Evolutionary conservation across 1,284 basidiomycete genomes (phyloP).

Genomic region (Schizophyllum amplum): DNA sequence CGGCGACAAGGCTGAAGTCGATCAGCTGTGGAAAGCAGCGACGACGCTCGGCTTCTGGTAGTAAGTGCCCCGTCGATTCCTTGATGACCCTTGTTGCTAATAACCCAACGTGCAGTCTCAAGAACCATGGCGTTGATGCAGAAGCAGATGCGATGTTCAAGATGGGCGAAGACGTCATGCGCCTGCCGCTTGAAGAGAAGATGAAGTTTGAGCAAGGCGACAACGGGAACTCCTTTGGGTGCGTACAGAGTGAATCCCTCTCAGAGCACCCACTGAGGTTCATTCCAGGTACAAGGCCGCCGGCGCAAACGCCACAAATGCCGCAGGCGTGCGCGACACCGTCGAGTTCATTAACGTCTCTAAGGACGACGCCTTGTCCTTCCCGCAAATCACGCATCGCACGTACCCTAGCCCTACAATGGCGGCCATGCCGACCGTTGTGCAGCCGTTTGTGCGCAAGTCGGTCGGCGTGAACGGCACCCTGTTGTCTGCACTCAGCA

Average conservation of each 20-base stretch:
- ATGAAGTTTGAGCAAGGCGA: slow-evolving; percentile 48
- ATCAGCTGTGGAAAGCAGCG: slow-evolving; percentile 7
- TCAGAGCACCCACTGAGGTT: background rate
- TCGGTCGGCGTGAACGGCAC: slow-evolving; percentile 48
- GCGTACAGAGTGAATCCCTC: slow-evolving; percentile 1
- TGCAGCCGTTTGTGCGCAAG: slow-evolving; percentile 50
- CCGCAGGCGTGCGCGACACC: slow-evolving; percentile 47
- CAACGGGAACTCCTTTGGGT: slow-evolving; percentile 40
- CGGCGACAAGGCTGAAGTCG: slow-evolving; percentile 5
- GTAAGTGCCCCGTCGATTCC: slow-evolving; percentile 2
- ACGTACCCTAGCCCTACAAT: slow-evolving; percentile 48
- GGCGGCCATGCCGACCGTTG: slow-evolving; percentile 37
- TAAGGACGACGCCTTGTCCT: slow-evolving; percentile 59
- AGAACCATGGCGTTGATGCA: slow-evolving; percentile 41
- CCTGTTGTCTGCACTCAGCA: slow-evolving; percentile 48
- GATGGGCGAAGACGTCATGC: slow-evolving; percentile 39
- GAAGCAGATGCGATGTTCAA: slow-evolving; percentile 41
- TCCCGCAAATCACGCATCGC: slow-evolving; percentile 39
- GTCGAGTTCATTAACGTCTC: slow-evolving; percentile 62
- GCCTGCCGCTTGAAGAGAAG: slow-evolving; percentile 42
- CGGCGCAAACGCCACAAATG: slow-evolving; percentile 55
- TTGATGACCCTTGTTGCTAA: background rate
- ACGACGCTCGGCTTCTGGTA: slow-evolving; percentile 12
- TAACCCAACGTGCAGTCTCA: slow-evolving; percentile 26
- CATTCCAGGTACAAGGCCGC: slow-evolving; percentile 50